Conservation (phyloP, 2,329 filamentous ascomycete species). For the Neofusicoccum kwambonambiense region DNA sequence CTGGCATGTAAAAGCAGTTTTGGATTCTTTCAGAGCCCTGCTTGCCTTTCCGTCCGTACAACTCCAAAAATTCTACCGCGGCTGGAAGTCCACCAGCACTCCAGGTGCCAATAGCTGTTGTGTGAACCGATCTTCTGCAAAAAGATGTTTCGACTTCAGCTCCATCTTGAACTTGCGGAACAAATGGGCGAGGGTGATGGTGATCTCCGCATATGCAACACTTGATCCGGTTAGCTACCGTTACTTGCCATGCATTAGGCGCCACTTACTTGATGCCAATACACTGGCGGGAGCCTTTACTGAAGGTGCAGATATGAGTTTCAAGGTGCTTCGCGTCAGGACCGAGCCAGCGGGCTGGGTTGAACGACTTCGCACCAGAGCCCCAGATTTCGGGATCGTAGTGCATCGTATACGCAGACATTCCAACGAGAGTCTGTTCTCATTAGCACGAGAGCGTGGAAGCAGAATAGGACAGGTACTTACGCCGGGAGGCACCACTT, state of each 20-base stretch:
- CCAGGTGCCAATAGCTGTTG: neutral
- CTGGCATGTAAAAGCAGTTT: too few species aligned
- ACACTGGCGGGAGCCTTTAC: neutral
- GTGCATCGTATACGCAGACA: neutral
- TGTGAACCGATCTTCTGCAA: neutral
- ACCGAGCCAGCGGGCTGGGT: neutral
- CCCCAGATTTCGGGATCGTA: neutral
- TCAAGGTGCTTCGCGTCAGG: neutral
- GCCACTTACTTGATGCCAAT: too few species aligned
- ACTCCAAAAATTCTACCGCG: too few species aligned
- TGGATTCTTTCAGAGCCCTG: too few species aligned
- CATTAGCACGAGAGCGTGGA: too few species aligned
- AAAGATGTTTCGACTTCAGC: neutral
- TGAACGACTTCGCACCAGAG: neutral
- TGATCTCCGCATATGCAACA: neutral
- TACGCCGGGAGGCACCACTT: neutral
- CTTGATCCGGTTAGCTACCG: neutral
- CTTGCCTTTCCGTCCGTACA: too few species aligned
- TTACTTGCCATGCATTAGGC: neutral
- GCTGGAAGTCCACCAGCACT: neutral
- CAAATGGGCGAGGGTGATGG: neutral
- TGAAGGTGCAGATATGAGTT: neutral
- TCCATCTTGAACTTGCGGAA: neutral
- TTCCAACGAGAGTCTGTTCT: neutral
- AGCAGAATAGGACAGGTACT: neutral